A percentile compares a stretch with the other conserved stretches of the same genome.
These are phyloP conservation scores for Extremus antarcticus DNA, from an alignment of 495 filamentous ascomycete species.

Conservation along the genomic window DNA sequence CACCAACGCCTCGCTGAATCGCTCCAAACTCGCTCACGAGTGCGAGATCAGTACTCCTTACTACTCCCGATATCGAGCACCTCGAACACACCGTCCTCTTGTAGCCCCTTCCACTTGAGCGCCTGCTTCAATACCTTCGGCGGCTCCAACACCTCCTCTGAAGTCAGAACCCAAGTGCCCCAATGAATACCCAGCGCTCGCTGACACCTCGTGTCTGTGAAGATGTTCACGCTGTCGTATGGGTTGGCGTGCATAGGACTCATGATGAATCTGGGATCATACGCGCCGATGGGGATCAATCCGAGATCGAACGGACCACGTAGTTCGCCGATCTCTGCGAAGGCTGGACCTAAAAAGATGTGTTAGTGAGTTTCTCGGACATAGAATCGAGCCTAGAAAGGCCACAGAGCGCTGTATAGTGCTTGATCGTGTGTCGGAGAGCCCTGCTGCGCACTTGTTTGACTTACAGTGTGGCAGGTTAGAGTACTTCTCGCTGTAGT, in stretches of 20 bases:
- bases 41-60: constrained; percentile 41
- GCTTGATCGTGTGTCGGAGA: no score
- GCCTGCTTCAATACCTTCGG: constrained; percentile 65
- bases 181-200: constrained; percentile 85
- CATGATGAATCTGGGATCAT: constrained; percentile 55
- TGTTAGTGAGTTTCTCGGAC: no score
- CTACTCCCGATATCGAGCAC: constrained; percentile 81
- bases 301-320: constrained; percentile 88
- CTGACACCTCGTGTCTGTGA: constrained; percentile 73
- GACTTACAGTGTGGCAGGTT: constrained; percentile 62
- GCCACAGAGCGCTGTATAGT: no score
- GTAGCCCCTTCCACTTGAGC: constrained; percentile 54
- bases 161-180: constrained; percentile 81
- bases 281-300: constrained; percentile 90
- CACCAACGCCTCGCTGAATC: background rate
- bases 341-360: no score
- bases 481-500: constrained; percentile 56
- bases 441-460: no score
- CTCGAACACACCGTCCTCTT: constrained; percentile 76
- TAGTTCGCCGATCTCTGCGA: constrained; percentile 70
- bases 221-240: constrained; percentile 81
- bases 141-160: constrained; percentile 78
- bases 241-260: constrained; percentile 75
- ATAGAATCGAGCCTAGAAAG: no score
- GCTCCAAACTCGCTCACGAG: background rate